Percentiles rank a stretch among this genome's conserved stretches.
phyloP scores from a whole-genome alignment of 2,329 filamentous ascomycete genomes.

The Xylaria sp. region DNA sequence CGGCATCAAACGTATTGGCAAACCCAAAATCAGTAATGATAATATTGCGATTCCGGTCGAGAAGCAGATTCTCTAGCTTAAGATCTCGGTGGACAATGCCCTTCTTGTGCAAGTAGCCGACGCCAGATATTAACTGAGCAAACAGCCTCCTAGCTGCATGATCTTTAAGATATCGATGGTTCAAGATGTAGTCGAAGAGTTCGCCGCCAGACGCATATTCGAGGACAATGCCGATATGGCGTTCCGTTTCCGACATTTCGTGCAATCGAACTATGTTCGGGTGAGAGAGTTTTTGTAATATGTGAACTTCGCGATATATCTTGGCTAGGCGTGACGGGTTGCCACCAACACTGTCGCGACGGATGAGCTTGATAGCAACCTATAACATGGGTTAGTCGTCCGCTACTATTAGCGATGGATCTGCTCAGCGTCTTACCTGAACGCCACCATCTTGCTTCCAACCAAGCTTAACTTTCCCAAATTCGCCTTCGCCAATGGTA shows the following conservation, averaged over 20 bases:
- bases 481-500: conserved; percentile 96
- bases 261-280: conserved; percentile 96
- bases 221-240: conserved; percentile 96
- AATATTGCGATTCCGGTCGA: conserved; percentile 97
- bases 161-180: conserved; percentile 95
- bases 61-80: conserved; percentile 92
- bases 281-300: conserved; percentile 84
- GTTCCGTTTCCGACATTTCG: conserved; percentile 98
- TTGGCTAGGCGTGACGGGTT: conserved; percentile 92
- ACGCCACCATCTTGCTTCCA: conserved; percentile 97
- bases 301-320: conserved; percentile 96
- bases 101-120: conserved; percentile 97
- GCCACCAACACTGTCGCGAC: conserved; percentile 84
- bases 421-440: conserved; percentile 57
- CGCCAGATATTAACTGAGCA: conserved; percentile 92
- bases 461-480: conserved; percentile 97
- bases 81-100: conserved; percentile 97
- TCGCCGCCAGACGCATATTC: conserved; percentile 98
- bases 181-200: conserved; percentile 97
- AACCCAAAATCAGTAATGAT: conserved; percentile 99
- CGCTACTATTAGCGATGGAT: not conserved
- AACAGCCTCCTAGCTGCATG: conserved; percentile 88
- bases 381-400: conserved; percentile 45
- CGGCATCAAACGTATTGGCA: conserved; percentile 93
- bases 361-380: conserved; percentile 95